These are phyloP conservation scores for Ustilago crameri DNA, from an alignment of 1,284 basidiomycete genomes.

Conservation along the genomic window DNA sequence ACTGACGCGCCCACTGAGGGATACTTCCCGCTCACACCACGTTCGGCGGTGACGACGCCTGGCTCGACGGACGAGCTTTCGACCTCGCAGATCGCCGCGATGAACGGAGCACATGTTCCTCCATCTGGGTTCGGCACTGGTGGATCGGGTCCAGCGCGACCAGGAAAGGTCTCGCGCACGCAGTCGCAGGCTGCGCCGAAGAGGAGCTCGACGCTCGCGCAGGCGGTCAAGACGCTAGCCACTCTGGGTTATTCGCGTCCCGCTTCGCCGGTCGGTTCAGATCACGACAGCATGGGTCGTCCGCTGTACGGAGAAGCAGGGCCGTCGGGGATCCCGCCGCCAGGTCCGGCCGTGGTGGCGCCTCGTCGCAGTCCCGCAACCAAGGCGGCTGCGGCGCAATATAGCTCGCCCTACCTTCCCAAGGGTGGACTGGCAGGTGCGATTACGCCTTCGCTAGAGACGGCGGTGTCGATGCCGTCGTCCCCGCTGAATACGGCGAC, in stretches of 20 bases:
- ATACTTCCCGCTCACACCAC: slow-evolving; percentile 71
- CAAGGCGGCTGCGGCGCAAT: slow-evolving; percentile 41
- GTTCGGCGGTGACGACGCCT: slow-evolving; percentile 63
- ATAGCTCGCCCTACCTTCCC: slow-evolving; percentile 41
- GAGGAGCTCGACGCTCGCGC: slow-evolving; percentile 51
- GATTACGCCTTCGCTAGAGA: slow-evolving; percentile 23
- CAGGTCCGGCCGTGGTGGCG: slow-evolving; percentile 43
- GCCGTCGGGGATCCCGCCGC: slow-evolving; percentile 43
- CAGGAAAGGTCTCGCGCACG: slow-evolving; percentile 21
- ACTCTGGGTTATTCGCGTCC: slow-evolving; percentile 61
- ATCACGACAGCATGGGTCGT: slow-evolving; percentile 37
- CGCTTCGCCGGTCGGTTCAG: slow-evolving; percentile 47
- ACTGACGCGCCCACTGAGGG: slow-evolving; percentile 50
- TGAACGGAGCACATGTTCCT: slow-evolving; percentile 38
- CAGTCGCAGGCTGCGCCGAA: slow-evolving; percentile 70
- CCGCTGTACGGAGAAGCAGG: slow-evolving; percentile 41
- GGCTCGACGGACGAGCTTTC: slow-evolving; percentile 62
- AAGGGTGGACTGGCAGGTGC: slow-evolving; percentile 9
- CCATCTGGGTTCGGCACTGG: slow-evolving; percentile 45
- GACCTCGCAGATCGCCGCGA: slow-evolving; percentile 40
- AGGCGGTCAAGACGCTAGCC: slow-evolving; percentile 59
- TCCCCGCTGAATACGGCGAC: slow-evolving; percentile 29
- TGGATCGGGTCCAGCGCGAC: slow-evolving; percentile 38
- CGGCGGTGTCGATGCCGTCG: slow-evolving; percentile 32
- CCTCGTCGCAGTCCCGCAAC: slow-evolving; percentile 34